Conservation (phyloP, 176 grass and related monocot species). For the Zoysia pacifica region DNA sequence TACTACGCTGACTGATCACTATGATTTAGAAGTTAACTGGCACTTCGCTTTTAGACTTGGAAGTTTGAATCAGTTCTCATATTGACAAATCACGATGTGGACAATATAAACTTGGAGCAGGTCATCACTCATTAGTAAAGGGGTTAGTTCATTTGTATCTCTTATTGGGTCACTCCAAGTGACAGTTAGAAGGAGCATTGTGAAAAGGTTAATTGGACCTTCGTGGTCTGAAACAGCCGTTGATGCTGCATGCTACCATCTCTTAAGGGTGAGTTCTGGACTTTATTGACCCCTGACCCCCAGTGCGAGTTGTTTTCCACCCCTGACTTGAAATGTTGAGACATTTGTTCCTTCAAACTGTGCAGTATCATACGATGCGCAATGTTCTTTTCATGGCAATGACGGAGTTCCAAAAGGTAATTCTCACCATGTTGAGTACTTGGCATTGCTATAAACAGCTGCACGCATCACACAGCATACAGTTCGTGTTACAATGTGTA, state of each 20-base stretch:
- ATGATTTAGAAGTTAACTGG: neutral
- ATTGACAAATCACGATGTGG: neutral
- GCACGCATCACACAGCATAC: neutral
- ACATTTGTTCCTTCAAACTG: conserved; percentile 24
- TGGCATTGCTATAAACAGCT: neutral
- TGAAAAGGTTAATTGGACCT: conserved; percentile 69
- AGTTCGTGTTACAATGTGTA: neutral
- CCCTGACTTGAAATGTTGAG: conserved; percentile 16
- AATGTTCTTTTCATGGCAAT: conserved; percentile 96
- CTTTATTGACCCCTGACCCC: conserved; percentile 1
- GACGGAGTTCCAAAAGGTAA: conserved; percentile 88
- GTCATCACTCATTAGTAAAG: conserved; percentile 71
- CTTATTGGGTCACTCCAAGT: conserved; percentile 64
- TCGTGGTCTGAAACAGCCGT: conserved; percentile 78
- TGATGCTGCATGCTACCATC: conserved; percentile 69
- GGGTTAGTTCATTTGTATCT: conserved; percentile 62
- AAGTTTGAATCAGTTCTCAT: neutral
- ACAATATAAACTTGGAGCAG: conserved; percentile 47
- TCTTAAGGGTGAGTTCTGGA: conserved; percentile 60
- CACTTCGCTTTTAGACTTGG: conserved; percentile 21
- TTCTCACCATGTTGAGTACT: neutral
- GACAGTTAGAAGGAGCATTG: conserved; percentile 45
- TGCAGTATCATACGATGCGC: conserved; percentile 88
- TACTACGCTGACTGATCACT: too few relatives aligned
- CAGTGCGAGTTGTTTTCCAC: conserved; percentile 1